These are phyloP conservation scores for Candida pseudoviswanathii DNA, from an alignment of 1,139 yeast species.

Conservation along the genomic window DNA sequence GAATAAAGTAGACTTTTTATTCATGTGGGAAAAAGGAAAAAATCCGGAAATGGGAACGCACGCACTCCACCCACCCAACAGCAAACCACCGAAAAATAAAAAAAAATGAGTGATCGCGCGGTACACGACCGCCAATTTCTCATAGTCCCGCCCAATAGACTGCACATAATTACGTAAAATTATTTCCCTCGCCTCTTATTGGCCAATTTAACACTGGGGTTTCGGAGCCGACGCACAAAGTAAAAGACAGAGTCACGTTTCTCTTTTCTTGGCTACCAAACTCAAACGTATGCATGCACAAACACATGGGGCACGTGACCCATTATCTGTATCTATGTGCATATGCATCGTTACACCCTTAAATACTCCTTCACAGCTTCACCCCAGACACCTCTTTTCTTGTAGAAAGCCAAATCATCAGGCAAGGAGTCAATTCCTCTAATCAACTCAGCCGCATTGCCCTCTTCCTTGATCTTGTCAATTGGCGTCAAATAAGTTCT, in stretches of 20 bases:
- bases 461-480: conserved; percentile 36
- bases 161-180: conserved; percentile 5
- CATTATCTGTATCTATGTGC: no score
- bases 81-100: neutral
- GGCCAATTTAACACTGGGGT: neutral
- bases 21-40: neutral
- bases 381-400: conserved; percentile 66
- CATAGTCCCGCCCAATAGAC: neutral
- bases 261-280: no score
- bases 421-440: conserved; percentile 65
- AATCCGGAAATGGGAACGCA: neutral
- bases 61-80: neutral
- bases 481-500: conserved; percentile 46
- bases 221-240: conserved; percentile 3
- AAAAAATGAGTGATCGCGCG: conserved; percentile 1
- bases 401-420: conserved; percentile 58
- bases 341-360: no score
- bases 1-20: neutral
- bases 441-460: conserved; percentile 45
- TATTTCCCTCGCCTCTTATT: neutral
- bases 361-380: conserved; percentile 56
- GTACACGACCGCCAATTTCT: neutral
- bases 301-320: no score
- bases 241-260: neutral
- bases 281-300: no score